Base-by-base conservation (phyloP, 202 grass and related monocot genomes). In the Cymbopogon flexuosus region DNA sequence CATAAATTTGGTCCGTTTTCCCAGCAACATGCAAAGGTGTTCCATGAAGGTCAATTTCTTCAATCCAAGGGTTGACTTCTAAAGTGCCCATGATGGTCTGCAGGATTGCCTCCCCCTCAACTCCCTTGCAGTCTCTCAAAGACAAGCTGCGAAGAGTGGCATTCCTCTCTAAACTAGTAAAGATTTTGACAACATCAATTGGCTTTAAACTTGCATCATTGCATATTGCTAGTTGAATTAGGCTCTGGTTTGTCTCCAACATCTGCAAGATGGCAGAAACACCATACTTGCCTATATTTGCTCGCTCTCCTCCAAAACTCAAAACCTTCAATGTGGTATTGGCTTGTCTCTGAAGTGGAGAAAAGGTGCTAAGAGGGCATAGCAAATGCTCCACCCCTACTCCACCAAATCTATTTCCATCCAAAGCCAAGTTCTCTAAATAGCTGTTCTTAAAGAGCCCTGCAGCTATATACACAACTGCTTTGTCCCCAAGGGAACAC, bases 11-110 rank as follows among this genome's bases (percentile, higher is more conserved):
- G 3, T 63, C 65, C 3, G 84, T 85, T 81, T 91, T 95, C 4
- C 92, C 96, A 14, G 77, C 75, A 75, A 89, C 40, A 78, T 98
- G 90, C 75, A 98, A 80, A 70, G 96, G 96, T 47, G 95, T 98
- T 72, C 75, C 86, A 54, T 72, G 69, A 66, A 98, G 92, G 83
- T 98, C 87, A 78, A 98, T 88, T 81, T 98, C 92, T 93, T 98
- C 92, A 45, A 98, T 89, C 95, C 95, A 98, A 77, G 95, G 92
- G 81, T 98, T 98, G 13, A 95, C 86, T 80, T 84, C 84, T 78
- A 98, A 84, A 62, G 82, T 89, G 61, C 85, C 41, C 86, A 95
- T 88, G 58, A 98, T 98, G 52, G 86, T 63, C 76, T 93, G 88
- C 77, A 94, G 68, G 42, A 93, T 83, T 63, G 77, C 35, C 40